Percentiles rank a stretch among this genome's conserved stretches.
phyloP scores from a whole-genome alignment of 306 rosid genomes.

The Astragalus membranaceus region DNA sequence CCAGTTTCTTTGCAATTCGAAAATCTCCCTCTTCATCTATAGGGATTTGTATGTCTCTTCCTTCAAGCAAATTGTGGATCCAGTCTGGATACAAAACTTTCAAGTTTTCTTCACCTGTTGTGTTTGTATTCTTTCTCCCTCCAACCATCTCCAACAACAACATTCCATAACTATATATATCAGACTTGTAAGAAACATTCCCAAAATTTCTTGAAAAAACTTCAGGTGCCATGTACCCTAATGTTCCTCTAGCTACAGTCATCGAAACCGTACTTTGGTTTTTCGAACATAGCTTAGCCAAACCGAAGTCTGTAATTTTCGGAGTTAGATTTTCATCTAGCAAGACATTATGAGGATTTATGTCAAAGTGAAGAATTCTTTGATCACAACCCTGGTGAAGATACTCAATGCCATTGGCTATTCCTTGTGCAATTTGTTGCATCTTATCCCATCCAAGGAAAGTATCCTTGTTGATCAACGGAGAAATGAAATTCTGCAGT shows the following conservation, averaged over 20 bases:
- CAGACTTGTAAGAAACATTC: background rate
- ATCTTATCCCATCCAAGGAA: background rate
- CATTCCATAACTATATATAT: conserved; percentile 1
- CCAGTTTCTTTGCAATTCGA: too few species aligned
- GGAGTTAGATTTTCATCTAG: background rate
- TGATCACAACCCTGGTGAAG: background rate
- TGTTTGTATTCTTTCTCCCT: background rate
- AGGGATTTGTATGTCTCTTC: background rate
- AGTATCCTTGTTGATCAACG: background rate
- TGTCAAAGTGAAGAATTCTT: background rate
- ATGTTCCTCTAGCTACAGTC: background rate
- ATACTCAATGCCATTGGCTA: conserved; percentile 1
- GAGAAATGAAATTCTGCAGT: background rate
- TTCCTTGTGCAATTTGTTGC: background rate
- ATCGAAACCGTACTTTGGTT: background rate
- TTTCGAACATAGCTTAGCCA: background rate
- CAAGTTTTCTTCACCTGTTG: background rate
- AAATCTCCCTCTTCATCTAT: too few species aligned
- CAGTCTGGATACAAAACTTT: background rate
- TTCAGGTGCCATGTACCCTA: background rate
- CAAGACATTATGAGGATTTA: background rate
- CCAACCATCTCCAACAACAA: background rate
- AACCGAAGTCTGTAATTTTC: background rate
- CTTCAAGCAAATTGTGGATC: background rate
- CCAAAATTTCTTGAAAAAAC: background rate